phyloP scores from a whole-genome alignment of 257 asterid genomes.

The Apocynum venetum region DNA sequence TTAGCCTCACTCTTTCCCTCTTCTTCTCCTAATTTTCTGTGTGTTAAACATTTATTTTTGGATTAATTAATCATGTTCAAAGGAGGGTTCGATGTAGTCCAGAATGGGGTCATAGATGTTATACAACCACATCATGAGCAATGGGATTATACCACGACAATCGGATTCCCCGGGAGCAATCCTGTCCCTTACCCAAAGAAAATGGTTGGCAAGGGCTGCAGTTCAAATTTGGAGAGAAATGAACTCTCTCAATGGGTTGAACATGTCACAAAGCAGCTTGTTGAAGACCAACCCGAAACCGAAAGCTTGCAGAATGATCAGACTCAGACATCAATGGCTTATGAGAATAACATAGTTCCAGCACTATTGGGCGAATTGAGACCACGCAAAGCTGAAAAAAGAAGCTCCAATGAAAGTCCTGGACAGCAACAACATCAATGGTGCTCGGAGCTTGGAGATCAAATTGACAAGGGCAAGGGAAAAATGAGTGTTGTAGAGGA shows the following conservation, averaged over 20 bases:
- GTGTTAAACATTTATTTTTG: background rate
- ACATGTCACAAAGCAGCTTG: slow-evolving; percentile 52
- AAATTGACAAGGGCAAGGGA: background rate
- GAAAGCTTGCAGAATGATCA: slow-evolving; percentile 8
- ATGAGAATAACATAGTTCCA: slow-evolving; percentile 19
- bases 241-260: slow-evolving; percentile 76
- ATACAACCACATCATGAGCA: slow-evolving; percentile 46
- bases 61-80: slow-evolving; percentile 18
- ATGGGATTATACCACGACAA: slow-evolving; percentile 12
- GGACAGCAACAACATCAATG: too few species aligned
- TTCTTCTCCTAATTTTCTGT: background rate
- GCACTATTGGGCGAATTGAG: slow-evolving; percentile 32
- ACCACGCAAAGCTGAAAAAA: slow-evolving; percentile 33
- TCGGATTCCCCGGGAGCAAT: slow-evolving; percentile 19
- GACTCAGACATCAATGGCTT: background rate
- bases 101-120: slow-evolving; percentile 17
- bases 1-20: slow-evolving; percentile 11
- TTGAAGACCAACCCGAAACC: slow-evolving; percentile 50
- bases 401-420: background rate
- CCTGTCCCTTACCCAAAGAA: slow-evolving; percentile 12
- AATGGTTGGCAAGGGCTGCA: slow-evolving; percentile 3
- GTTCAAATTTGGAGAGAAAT: slow-evolving; percentile 21
- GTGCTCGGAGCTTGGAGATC: slow-evolving; percentile 7
- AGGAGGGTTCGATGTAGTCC: slow-evolving; percentile 26
- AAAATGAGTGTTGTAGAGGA: slow-evolving; percentile 26